These are phyloP conservation scores for carrot (Daucus carota) DNA, from an alignment of 129 eudicot genomes.

Conservation along the genomic window DH1_v3.0 NC_030387.2:35828001-35828500, in stretches of 20 bases:
- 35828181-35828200: too few relatives aligned
- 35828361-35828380: neutral
- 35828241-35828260: neutral
- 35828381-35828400: neutral
- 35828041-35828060: too few relatives aligned
- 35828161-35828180: too few relatives aligned
- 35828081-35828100: too few relatives aligned
- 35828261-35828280: neutral
- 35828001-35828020: too few relatives aligned
- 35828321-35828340: neutral
- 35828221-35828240: neutral
- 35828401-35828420: neutral
- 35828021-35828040: too few relatives aligned
- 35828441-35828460: constrained; percentile 58
- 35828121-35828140: too few relatives aligned
- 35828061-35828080: too few relatives aligned
- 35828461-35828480: constrained; percentile 76
- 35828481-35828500: constrained; percentile 60
- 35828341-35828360: neutral
- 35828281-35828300: neutral
- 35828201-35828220: too few relatives aligned
- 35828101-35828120: too few relatives aligned
- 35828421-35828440: constrained; percentile 46
- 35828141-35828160: too few relatives aligned
- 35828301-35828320: neutral